Conservation (phyloP, 2,329 filamentous ascomycete genomes). For the Fusarium sublunatum region DNA sequence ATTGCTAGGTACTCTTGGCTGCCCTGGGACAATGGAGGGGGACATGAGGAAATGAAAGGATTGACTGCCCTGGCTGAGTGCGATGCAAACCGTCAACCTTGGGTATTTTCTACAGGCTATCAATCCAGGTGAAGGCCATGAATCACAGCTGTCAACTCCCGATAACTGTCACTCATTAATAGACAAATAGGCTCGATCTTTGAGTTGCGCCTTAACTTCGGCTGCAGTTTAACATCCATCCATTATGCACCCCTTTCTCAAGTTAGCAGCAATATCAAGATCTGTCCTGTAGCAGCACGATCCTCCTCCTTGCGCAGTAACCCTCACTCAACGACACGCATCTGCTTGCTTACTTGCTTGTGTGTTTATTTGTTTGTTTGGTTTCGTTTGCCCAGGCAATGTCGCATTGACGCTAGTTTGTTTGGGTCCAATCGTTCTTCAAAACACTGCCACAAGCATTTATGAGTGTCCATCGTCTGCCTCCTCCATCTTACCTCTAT, state of each 20-base stretch:
- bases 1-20: constrained; percentile 17
- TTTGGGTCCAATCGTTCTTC: no score
- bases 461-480: constrained; percentile 5
- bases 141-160: neutral
- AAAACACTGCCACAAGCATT: constrained; percentile 6
- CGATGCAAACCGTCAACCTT: constrained; percentile 26
- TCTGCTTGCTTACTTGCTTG: constrained; percentile 7
- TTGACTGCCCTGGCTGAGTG: constrained; percentile 26
- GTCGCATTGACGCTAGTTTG: constrained; percentile 14
- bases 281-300: no score
- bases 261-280: no score
- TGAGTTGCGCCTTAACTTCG: constrained; percentile 5
- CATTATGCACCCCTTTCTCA: no score
- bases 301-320: neutral
- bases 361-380: constrained; percentile 21
- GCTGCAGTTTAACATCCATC: no score
- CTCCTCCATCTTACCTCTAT: neutral
- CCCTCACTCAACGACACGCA: neutral
- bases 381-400: constrained; percentile 19
- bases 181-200: constrained; percentile 3
- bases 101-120: neutral
- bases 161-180: neutral
- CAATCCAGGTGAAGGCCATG: constrained; percentile 1
- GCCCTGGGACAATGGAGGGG: constrained; percentile 10
- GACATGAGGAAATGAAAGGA: constrained; percentile 44